Conservation (phyloP, 345 rosid species). For the Mercurialis annua region DNA sequence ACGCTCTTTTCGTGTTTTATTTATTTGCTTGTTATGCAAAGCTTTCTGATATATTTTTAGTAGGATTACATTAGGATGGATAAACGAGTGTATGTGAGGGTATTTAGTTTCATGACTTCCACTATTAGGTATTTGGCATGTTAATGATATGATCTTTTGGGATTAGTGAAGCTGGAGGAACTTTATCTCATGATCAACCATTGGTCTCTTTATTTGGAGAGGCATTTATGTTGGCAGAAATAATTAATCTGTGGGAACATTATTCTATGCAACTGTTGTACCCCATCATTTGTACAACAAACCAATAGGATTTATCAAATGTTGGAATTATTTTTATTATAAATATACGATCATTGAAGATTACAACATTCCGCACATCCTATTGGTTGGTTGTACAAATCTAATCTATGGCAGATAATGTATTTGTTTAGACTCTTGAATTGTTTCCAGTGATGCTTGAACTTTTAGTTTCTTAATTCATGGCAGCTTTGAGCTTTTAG, state of each 20-base stretch:
- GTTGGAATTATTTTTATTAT: no score
- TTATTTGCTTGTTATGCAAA: neutral
- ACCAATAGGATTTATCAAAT: no score
- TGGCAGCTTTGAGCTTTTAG: neutral
- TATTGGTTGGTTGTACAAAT: no score
- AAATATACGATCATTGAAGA: no score
- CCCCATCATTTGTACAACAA: no score
- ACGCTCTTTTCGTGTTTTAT: neutral
- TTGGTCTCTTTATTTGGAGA: neutral
- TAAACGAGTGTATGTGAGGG: neutral
- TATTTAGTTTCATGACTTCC: neutral
- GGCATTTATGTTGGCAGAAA: neutral
- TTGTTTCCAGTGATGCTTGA: neutral
- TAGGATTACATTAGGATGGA: conserved; percentile 2
- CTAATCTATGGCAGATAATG: neutral
- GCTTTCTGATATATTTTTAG: neutral
- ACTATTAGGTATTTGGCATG: neutral
- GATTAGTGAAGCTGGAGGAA: neutral
- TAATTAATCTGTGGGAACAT: no score
- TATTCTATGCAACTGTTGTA: no score
- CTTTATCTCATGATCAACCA: neutral
- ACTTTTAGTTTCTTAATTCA: neutral
- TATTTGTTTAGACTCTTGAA: neutral
- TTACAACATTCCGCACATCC: no score
- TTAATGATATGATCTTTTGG: neutral